phyloP scores from a whole-genome alignment of 768 basidiomycete genomes.

The Phaffia tasmanica region DNA sequence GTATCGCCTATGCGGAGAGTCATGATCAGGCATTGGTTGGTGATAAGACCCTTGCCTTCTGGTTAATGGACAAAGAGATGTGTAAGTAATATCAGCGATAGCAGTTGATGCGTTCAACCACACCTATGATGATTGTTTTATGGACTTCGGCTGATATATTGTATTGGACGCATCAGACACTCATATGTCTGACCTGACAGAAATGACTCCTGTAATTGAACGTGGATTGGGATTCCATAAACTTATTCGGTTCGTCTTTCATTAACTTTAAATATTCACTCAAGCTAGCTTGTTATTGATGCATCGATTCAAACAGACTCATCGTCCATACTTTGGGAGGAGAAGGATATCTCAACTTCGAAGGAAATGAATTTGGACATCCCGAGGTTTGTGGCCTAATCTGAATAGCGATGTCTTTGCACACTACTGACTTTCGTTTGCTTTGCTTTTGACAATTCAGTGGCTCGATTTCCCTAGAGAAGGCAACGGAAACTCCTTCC shows the following conservation, averaged over 20 bases:
- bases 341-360: constrained; percentile 95
- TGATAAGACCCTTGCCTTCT: constrained; percentile 97
- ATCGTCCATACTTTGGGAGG: constrained; percentile 87
- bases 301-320: constrained; percentile 45
- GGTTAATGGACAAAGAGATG: constrained; percentile 99
- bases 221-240: constrained; percentile 90
- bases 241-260: constrained; percentile 70
- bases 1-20: constrained; percentile 85
- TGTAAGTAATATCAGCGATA: constrained; percentile 47
- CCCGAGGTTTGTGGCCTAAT: constrained; percentile 56
- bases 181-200: constrained; percentile 79
- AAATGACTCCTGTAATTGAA: constrained; percentile 71
- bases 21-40: constrained; percentile 98
- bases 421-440: constrained; percentile 3
- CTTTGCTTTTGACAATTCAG: constrained; percentile 36
- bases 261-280: background rate
- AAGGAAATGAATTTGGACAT: constrained; percentile 97
- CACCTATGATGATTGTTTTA: no score
- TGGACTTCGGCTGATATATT: no score
- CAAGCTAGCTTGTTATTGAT: background rate
- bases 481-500: constrained; percentile 91
- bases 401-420: background rate
- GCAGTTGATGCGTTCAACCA: background rate
- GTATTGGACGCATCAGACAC: constrained; percentile 50
- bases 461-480: constrained; percentile 99